phyloP scores from a whole-genome alignment of 2,329 filamentous ascomycete species.

The Xylariaceae sp. region DNA sequence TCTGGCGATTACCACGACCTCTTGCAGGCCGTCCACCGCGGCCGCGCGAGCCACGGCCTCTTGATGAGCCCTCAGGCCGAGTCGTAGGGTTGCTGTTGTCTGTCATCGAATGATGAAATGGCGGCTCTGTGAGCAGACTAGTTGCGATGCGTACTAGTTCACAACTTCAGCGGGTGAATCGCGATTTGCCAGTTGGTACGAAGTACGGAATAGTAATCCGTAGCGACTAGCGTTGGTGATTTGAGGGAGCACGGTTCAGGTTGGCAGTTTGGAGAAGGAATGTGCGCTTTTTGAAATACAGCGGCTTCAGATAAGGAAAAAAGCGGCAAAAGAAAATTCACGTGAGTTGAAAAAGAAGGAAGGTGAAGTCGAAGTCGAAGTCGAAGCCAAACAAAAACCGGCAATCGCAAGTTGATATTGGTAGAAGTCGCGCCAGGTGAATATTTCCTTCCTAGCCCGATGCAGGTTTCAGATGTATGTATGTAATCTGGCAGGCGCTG shows the following conservation, averaged over 20 bases:
- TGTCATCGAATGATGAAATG: conserved; percentile 17
- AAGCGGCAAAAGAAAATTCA: conserved; percentile 14
- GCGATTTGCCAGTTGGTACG: neutral
- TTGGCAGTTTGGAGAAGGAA: neutral
- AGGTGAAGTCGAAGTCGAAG: no score
- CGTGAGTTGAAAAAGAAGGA: no score
- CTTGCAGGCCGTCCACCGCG: conserved; percentile 19
- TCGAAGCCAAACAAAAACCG: neutral
- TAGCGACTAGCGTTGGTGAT: neutral
- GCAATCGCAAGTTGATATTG: neutral
- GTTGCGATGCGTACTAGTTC: neutral
- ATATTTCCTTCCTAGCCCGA: neutral
- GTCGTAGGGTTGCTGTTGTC: conserved; percentile 8
- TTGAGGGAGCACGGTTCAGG: no score
- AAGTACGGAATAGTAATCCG: neutral
- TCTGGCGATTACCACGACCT: conserved; percentile 16
- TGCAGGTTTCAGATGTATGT: neutral
- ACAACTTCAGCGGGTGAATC: neutral
- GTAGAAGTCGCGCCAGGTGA: neutral
- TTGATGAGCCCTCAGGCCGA: conserved; percentile 8
- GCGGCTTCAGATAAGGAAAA: conserved; percentile 35
- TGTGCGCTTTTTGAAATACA: conserved; percentile 46
- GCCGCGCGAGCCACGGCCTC: conserved; percentile 12
- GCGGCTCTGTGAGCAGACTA: neutral
- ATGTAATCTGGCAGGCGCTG: neutral